Evolutionary conservation across 495 filamentous ascomycete genomes (phyloP), one percentile per base, ranked within the genome.

Genomic region (Aspergillus affinis): DNA sequence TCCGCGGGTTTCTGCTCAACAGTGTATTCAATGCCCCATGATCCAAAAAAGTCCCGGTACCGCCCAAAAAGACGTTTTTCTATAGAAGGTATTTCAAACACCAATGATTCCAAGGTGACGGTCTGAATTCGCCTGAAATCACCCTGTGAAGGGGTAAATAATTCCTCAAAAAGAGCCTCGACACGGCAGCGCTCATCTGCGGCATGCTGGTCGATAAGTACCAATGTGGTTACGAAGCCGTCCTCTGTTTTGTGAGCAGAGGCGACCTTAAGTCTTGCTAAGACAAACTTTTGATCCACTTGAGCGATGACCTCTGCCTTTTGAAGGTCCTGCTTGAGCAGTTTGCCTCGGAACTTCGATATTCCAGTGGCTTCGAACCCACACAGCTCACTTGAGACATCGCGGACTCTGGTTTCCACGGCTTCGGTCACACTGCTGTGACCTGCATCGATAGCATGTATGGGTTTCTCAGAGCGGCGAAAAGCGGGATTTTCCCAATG

Each of bases 121-220:
- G 71, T 68, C n/a, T 62, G 58, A 73, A 76, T 64, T 29, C 63
- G 21, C 30, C 8, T 30, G 5, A n/a, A 18, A 19, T n/a, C 21
- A 18, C 23, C 45, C 18, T 15, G 17, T 45, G 21, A 21, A 15
- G 62, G 41, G 10, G 62, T 26, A n/a, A 77, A 70, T 50, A 75
- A 70, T 10, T 86, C 82, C 19, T 67, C 58, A 44, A 90, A 76
- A 0, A 98, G 78, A 0, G 68, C 67, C 71, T 98, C 94, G 8
- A 97, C 83, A 6, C 88, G 84, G 65, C 89, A 88, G 19, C 94
- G 82, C 72, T 98, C 94, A 72, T 95, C 91, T 1, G 93, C 94
- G 10, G 94, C 94, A 69, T 98, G 94, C 65, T 98, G 94, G 69
- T 98, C 94, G 48, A 98, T 82, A 10, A 97, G 78, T 0, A 95